phyloP scores from a whole-genome alignment of 768 basidiomycete species.

The Fistulinella prunicolor region DNA sequence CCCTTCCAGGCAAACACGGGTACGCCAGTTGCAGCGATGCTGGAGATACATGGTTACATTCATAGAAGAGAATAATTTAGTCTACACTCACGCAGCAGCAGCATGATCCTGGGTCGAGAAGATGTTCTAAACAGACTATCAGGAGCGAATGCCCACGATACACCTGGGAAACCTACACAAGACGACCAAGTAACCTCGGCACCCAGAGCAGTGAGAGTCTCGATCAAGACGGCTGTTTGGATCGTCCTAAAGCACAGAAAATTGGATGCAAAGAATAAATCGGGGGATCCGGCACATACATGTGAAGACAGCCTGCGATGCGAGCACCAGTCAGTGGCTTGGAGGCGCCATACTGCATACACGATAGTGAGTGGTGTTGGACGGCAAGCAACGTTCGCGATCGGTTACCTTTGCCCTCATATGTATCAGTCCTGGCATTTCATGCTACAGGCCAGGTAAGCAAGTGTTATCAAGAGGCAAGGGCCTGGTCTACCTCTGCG shows the following conservation, averaged over 20 bases:
- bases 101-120: conserved; percentile 99
- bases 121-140: conserved; percentile 67
- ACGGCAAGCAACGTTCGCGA: conserved; percentile 4
- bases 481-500: conserved; percentile 71
- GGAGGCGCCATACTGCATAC: conserved; percentile 62
- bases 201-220: conserved; percentile 92
- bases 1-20: conserved; percentile 99
- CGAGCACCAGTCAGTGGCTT: conserved; percentile 93
- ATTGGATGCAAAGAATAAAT: not conserved
- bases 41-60: conserved; percentile 27
- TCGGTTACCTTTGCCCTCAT: conserved; percentile 75
- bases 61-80: not conserved
- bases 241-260: conserved; percentile 71
- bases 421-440: conserved; percentile 96
- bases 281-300: no score
- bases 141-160: not conserved
- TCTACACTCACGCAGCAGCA: conserved; percentile 77
- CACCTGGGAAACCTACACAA: conserved; percentile 56
- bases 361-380: conserved; percentile 8
- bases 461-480: conserved; percentile 8
- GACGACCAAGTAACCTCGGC: conserved; percentile 99
- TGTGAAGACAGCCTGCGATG: conserved; percentile 97
- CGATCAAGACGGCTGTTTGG: conserved; percentile 97
- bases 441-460: conserved; percentile 51
- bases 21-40: conserved; percentile 96